Evolutionary conservation across 2,329 filamentous ascomycete genomes (phyloP), one percentile per base, ranked within the genome.

Genomic region (Dothistroma pini): DNA sequence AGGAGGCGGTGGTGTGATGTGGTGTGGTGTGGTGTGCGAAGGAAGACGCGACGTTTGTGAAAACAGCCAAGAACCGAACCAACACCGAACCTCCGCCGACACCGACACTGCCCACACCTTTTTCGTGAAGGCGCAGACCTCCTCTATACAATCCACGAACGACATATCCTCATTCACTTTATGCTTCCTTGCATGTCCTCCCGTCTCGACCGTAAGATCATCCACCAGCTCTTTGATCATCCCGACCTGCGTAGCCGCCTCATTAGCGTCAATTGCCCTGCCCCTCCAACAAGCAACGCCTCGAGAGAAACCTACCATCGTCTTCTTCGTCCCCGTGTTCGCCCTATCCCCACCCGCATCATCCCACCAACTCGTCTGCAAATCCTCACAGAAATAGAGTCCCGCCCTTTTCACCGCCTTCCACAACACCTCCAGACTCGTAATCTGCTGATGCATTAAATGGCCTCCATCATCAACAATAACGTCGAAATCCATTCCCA

Each of bases 391-490:
- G 34, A 70, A 70, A 56, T 70, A 70, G 1, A 69, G 52, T 1
- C 68, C 68, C 11, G 75, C 75, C 3, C 75, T 73, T 59, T 72
- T 74, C 19, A 78, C 70, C 2, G 70, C 68, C 14, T 70, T 71
- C 74, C 74, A 80, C 19, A 79, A 67, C 10, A 66, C 66, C 48
- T 75, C 64, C 1, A 79, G 59, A 2, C 71, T 75, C 0, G 66
- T 71, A 25, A 73, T 73, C 62, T 79, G 76, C 66, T 79, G 74
- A 5, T 66, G 61, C 74, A 79, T 76, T 3, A 59, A 71, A 54
- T 78, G 75, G 0, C 75, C 75, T 3, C 75, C 76, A 57, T 77
- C 75, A 53, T 79, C 76, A 47, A 79, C 69, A 48, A 80, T 75
- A 35, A 79, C 62, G 61, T 79, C 77, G 48, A 79, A 78, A 22